Evolutionary conservation across 1,139 yeast species (phyloP).

Genomic region (Scheffersomyces cryptocercus): DNA sequence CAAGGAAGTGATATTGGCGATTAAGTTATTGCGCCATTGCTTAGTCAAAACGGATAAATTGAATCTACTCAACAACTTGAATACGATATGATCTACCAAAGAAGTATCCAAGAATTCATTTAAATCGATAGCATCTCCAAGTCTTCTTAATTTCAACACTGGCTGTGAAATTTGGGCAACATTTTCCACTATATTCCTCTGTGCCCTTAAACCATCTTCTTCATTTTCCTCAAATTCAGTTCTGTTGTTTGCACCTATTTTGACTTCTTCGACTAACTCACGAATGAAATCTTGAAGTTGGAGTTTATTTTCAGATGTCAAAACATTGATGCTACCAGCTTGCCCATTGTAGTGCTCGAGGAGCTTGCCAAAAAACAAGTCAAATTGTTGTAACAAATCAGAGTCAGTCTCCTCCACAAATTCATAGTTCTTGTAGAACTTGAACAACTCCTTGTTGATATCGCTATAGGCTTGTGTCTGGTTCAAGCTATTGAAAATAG

Average conservation of each 20-base stretch:
- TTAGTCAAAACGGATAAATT: not conserved
- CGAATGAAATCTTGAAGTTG: slow-evolving; percentile 26
- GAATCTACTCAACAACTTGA: not conserved
- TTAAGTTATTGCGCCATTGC: not conserved
- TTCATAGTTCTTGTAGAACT: slow-evolving; percentile 24
- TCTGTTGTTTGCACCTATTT: slow-evolving; percentile 8
- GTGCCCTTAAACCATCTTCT: slow-evolving; percentile 14
- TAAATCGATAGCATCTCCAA: slow-evolving; percentile 29
- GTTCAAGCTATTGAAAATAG: slow-evolving; percentile 25
- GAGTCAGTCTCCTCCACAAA: slow-evolving; percentile 8
- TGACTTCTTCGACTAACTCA: slow-evolving; percentile 22
- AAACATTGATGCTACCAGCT: slow-evolving; percentile 7
- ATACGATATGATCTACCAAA: not conserved
- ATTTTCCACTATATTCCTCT: slow-evolving; percentile 16
- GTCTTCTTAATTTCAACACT: slow-evolving; percentile 24
- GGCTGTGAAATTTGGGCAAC: slow-evolving; percentile 18
- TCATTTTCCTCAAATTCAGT: slow-evolving; percentile 7
- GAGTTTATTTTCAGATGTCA: slow-evolving; percentile 25
- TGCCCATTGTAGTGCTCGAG: slow-evolving; percentile 10
- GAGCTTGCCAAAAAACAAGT: slow-evolving; percentile 16
- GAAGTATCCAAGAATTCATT: slow-evolving; percentile 11
- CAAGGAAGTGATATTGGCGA: not conserved
- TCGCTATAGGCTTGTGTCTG: slow-evolving; percentile 27
- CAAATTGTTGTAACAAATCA: slow-evolving; percentile 13
- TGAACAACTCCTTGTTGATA: slow-evolving; percentile 25